These are phyloP conservation scores for Calonectria pseudoturangicola DNA, from an alignment of 2,329 filamentous ascomycete genomes.

Conservation along the genomic window DNA sequence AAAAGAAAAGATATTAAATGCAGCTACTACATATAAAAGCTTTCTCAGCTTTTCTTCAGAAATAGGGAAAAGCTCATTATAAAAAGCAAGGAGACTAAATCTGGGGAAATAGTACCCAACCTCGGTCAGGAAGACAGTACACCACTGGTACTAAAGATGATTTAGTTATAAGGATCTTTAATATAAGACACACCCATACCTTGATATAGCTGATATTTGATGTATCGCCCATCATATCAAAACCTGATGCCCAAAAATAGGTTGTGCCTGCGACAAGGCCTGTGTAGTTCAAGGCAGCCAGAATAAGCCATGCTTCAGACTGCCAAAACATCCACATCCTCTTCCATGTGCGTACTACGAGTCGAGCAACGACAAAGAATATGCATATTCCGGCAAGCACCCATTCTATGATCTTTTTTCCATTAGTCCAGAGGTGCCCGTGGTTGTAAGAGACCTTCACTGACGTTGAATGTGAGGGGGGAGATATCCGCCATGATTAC, in stretches of 20 bases:
- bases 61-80: slow-evolving; percentile 5
- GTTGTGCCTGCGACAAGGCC: background rate
- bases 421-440: background rate
- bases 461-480: background rate
- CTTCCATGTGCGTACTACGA: slow-evolving; percentile 4
- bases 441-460: background rate
- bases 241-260: background rate
- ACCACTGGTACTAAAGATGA: background rate
- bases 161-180: no score
- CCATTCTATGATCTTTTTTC: background rate
- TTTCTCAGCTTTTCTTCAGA: background rate
- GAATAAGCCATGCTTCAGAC: background rate
- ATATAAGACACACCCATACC: background rate
- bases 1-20: background rate
- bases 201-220: background rate
- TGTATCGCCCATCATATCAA: background rate
- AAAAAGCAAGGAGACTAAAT: slow-evolving; percentile 14
- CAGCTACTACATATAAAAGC: background rate
- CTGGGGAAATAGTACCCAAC: slow-evolving; percentile 5
- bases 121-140: background rate
- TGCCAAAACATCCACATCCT: slow-evolving; percentile 1
- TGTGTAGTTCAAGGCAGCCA: background rate
- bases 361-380: slow-evolving; percentile 1
- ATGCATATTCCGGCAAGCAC: background rate
- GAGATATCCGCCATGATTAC: background rate